Conservation (phyloP, 2,329 filamentous ascomycete genomes). For the Bertia moriformis region DNA sequence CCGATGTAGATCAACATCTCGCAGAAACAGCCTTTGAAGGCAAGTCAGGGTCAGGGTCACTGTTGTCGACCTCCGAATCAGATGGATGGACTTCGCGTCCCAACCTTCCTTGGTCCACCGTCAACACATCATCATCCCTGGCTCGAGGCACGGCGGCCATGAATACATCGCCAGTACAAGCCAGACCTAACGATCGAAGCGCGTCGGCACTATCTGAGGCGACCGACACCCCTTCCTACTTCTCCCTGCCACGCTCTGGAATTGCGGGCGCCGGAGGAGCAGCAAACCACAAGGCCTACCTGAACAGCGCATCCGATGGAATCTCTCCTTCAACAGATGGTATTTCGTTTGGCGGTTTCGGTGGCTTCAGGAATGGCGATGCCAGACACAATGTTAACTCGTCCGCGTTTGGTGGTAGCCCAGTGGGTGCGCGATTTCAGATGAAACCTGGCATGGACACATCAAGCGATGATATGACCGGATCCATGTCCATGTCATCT, state of each 20-base stretch:
- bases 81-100: neutral
- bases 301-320: neutral
- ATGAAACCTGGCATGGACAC: neutral
- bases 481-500: neutral
- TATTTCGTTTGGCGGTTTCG: neutral
- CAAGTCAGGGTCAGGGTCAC: neutral
- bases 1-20: neutral
- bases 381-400: neutral
- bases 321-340: neutral
- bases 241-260: neutral
- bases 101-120: neutral
- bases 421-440: neutral
- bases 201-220: neutral
- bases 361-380: neutral
- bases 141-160: neutral
- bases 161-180: neutral
- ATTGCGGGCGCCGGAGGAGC: neutral
- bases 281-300: neutral
- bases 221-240: neutral
- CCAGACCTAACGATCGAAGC: neutral
- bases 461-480: neutral
- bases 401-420: neutral
- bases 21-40: constrained; percentile 1
- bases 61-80: neutral
- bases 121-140: neutral